These are phyloP conservation scores for Trichoderma brevicompactum DNA, from an alignment of 2,329 filamentous ascomycete species.

Conservation along the genomic window DNA sequence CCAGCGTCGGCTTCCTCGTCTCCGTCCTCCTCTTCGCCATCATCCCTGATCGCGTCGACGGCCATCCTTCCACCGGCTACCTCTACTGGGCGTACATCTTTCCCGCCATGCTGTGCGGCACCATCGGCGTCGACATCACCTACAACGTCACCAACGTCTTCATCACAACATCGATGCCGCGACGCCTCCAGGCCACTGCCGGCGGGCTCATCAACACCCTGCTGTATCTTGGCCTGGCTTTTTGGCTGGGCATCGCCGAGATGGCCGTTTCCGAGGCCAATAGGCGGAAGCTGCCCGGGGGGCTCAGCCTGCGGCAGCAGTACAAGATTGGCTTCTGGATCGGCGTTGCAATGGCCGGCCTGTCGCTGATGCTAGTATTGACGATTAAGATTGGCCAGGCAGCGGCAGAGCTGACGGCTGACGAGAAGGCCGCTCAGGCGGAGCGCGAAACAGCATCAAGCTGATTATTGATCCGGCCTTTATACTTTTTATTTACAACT, in stretches of 20 bases:
- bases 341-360: slow-evolving; percentile 58
- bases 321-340: slow-evolving; percentile 72
- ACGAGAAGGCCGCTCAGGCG: slow-evolving; percentile 52
- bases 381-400: slow-evolving; percentile 61
- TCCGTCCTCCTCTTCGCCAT: slow-evolving; percentile 67
- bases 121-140: slow-evolving; percentile 74
- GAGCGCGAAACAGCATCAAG: slow-evolving; percentile 26
- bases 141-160: slow-evolving; percentile 79
- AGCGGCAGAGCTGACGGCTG: slow-evolving; percentile 60
- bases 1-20: slow-evolving; percentile 62
- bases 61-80: slow-evolving; percentile 35
- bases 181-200: slow-evolving; percentile 69
- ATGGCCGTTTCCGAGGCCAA: slow-evolving; percentile 59
- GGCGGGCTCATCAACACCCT: slow-evolving; percentile 73
- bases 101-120: slow-evolving; percentile 69
- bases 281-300: slow-evolving; percentile 32
- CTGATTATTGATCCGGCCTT: neutral
- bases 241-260: slow-evolving; percentile 60
- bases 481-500: neutral
- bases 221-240: slow-evolving; percentile 68
- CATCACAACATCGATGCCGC: slow-evolving; percentile 72
- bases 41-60: slow-evolving; percentile 58
- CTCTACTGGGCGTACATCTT: slow-evolving; percentile 76
- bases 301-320: slow-evolving; percentile 52
- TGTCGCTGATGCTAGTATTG: slow-evolving; percentile 58